Evolutionary conservation across 192 early-diverging fungal genomes (phyloP), one percentile per base, ranked within the genome.

Genomic region (Backusella liffmaniae): DNA sequence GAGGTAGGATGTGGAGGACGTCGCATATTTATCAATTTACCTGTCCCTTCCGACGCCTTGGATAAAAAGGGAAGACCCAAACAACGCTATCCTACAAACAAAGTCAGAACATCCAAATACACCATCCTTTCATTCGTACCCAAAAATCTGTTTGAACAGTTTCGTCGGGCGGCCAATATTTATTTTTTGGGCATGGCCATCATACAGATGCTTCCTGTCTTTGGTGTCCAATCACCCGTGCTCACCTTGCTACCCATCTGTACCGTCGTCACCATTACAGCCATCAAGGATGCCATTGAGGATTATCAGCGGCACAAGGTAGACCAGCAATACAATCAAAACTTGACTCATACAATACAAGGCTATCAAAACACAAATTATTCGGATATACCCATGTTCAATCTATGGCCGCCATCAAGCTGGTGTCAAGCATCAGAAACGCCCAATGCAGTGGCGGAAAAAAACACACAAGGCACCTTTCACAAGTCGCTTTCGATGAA

Each of bases 61-160:
- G 86, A 90, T 49, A 62, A 71, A 16, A 84, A 89, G 35, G 92
- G 89, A 29, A 16, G 68, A 0, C 86, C 92, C 7, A 85, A 86
- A 66, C 69, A 77, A 29, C 80, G 66, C 35, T 97, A 92, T 77
- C 79, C 84, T 3, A 83, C 93, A 36, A 99, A 99, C 85, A 84
- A 83, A 29, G 94, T 98, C 73, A 84, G 85, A n/a, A 96, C 97
- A 0, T 91, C 94, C n/a, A 96, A 97, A 78, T 99, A 99, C 84
- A 95, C 91, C n/a, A 39, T 90, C 13, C 30, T 94, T 29, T 90
- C 88, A 26, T 99, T 99, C 84, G 56, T 99, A 18, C 95, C 96
- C 15, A 93, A 94, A 78, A 99, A 96, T 78, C 75, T 99, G 66
- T 96, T 92, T 84, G 94, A 94, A 70, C 97, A 99, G 81, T 97